Percentiles rank a stretch among this genome's conserved stretches.
Conservation (phyloP, 352 stramenopile species). For the Globisporangium cystogenes region DNA sequence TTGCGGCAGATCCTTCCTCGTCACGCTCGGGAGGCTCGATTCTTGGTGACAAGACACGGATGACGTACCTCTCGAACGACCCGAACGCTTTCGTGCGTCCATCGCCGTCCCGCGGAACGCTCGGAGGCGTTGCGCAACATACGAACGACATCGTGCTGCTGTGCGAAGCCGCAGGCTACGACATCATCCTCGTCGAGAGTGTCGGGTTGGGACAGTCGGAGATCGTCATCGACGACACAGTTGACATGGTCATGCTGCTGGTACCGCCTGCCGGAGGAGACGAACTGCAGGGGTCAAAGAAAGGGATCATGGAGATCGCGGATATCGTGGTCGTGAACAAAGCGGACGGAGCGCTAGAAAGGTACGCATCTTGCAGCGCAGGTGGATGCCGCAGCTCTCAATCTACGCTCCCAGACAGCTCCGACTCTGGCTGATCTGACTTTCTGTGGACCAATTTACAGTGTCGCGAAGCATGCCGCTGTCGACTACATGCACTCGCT, state of each 20-base stretch:
- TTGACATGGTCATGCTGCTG: constrained; percentile 96
- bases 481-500: constrained; percentile 81
- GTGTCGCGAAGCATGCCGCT: constrained; percentile 61
- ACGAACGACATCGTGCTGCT: constrained; percentile 93
- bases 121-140: constrained; percentile 69
- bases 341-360: constrained; percentile 88
- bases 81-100: constrained; percentile 91
- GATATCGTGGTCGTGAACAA: constrained; percentile 98
- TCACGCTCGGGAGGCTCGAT: constrained; percentile 94
- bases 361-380: constrained; percentile 15
- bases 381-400: no score
- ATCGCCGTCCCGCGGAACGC: constrained; percentile 85
- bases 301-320: constrained; percentile 98
- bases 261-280: constrained; percentile 94
- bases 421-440: background rate
- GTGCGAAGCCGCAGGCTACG: constrained; percentile 91
- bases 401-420: no score
- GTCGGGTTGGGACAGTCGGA: constrained; percentile 97
- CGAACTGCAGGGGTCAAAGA: constrained; percentile 97
- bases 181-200: constrained; percentile 96
- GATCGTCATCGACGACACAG: constrained; percentile 94
- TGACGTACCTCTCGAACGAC: constrained; percentile 92
- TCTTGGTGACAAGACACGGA: constrained; percentile 98
- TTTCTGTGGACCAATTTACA: constrained; percentile 10
- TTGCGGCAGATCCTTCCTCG: constrained; percentile 90